Percentiles rank a stretch among this genome's conserved stretches.
Evolutionary conservation across 768 basidiomycete species (phyloP).

Genomic region (Phlegmacium glaucopus): DNA sequence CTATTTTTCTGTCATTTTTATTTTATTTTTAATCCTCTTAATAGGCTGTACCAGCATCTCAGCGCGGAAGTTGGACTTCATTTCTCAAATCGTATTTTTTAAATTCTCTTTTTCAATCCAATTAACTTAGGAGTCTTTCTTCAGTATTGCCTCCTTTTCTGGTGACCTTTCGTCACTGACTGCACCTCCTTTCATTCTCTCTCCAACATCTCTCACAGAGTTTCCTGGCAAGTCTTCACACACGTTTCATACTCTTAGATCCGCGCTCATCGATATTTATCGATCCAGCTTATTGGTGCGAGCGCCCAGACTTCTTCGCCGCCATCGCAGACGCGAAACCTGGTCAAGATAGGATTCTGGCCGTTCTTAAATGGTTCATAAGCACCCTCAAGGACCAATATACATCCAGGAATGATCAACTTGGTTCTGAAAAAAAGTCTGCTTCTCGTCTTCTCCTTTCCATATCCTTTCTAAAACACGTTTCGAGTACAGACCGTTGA

Average conservation of each 20-base stretch:
- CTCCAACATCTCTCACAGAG: constrained; percentile 87
- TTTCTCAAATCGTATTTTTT: constrained; percentile 83
- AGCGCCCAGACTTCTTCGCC: constrained; percentile 87
- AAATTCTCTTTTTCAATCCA: constrained; percentile 4
- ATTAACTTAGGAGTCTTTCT: constrained; percentile 5
- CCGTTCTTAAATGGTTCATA: constrained; percentile 97
- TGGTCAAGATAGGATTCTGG: constrained; percentile 69
- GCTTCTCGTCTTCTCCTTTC: constrained; percentile 18
- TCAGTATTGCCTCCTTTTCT: constrained; percentile 79
- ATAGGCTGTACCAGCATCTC: constrained; percentile 75
- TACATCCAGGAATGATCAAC: constrained; percentile 89
- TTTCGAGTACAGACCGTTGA: constrained; percentile 65
- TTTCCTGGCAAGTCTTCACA: constrained; percentile 65
- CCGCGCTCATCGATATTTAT: constrained; percentile 3
- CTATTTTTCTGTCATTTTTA: too few relatives aligned
- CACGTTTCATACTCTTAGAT: neutral
- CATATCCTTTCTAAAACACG: constrained; percentile 4
- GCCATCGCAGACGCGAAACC: constrained; percentile 76
- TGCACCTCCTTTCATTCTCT: constrained; percentile 89
- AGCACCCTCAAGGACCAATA: constrained; percentile 95
- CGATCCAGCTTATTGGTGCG: constrained; percentile 88
- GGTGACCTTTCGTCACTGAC: constrained; percentile 85
- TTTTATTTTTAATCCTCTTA: neutral
- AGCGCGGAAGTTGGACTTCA: constrained; percentile 84
- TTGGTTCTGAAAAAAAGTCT: constrained; percentile 97